These are phyloP conservation scores for Phylloporus arenicola DNA, from an alignment of 768 basidiomycete genomes.

Conservation along the genomic window DNA sequence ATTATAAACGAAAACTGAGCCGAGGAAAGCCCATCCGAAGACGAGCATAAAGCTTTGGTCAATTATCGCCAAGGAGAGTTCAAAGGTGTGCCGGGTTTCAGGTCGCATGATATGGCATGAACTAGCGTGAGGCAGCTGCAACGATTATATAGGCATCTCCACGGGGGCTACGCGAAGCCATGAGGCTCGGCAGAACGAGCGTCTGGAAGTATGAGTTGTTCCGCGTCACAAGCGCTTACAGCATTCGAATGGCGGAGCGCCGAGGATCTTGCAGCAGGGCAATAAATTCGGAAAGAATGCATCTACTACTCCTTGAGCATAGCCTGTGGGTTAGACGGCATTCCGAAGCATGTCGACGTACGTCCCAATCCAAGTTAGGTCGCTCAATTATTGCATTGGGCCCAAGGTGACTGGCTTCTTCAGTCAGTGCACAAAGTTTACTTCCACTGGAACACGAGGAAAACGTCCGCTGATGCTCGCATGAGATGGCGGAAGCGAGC, in stretches of 20 bases:
- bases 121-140: background rate
- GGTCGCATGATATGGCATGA: background rate
- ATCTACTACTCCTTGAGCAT: background rate
- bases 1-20: background rate
- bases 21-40: background rate
- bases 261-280: no score
- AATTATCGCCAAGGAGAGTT: background rate
- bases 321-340: background rate
- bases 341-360: background rate
- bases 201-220: background rate
- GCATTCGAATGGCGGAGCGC: background rate
- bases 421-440: background rate
- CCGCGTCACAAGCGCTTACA: background rate
- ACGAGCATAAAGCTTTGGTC: background rate
- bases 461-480: background rate
- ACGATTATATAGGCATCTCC: background rate
- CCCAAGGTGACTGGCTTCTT: background rate
- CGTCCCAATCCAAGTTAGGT: background rate
- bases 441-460: background rate
- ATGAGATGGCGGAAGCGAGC: background rate
- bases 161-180: background rate
- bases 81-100: background rate
- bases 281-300: background rate
- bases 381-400: background rate
- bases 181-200: background rate